phyloP scores from a whole-genome alignment of 164 flowering plant genomes.

The Hamamelis virginiana region DNA sequence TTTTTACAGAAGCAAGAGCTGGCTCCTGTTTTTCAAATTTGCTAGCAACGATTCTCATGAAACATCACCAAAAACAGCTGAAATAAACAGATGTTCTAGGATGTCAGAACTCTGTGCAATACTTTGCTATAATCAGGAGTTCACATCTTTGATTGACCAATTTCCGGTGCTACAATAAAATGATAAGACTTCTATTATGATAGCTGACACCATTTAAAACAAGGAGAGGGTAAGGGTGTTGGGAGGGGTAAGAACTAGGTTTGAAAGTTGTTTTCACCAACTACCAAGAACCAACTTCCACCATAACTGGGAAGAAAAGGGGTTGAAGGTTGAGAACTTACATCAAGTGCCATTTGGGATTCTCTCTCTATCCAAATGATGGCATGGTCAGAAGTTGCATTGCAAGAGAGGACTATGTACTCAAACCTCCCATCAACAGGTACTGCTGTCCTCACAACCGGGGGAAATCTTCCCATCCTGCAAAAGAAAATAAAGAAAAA shows the following conservation, averaged over 20 bases:
- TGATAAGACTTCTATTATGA: too few species aligned
- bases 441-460: constrained; percentile 71
- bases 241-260: background rate
- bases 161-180: too few species aligned
- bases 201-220: too few species aligned
- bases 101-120: too few species aligned
- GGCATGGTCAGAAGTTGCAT: constrained; percentile 63
- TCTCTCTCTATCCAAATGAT: constrained; percentile 70
- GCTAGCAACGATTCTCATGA: too few species aligned
- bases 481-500: constrained; percentile 2
- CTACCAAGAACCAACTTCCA: background rate
- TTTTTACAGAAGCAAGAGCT: too few species aligned
- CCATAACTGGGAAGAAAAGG: background rate
- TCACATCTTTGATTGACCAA: too few species aligned
- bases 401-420: constrained; percentile 69
- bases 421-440: constrained; percentile 83
- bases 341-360: constrained; percentile 64
- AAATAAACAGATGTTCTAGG: too few species aligned
- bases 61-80: too few species aligned
- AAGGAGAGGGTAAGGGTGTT: background rate
- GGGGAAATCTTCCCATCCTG: constrained; percentile 57
- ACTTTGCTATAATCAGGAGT: too few species aligned
- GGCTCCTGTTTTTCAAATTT: too few species aligned
- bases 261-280: background rate
- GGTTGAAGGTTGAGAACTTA: constrained; percentile 31